Evolutionary conservation across 1,284 basidiomycete species (phyloP).

Genomic region (Sporisorium exsertum): DNA sequence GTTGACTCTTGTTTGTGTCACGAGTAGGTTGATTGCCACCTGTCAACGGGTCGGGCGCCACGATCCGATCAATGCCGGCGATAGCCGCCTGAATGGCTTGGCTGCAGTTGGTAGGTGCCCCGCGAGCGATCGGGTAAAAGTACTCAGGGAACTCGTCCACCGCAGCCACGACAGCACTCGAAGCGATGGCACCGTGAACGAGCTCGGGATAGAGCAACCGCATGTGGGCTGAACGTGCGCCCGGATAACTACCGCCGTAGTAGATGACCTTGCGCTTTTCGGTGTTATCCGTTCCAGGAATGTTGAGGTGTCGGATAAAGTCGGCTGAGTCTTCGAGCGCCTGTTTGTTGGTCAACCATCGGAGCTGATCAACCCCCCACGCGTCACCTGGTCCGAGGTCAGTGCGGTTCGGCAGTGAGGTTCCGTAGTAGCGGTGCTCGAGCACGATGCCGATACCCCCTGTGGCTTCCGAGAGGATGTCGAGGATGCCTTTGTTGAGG

Average conservation of each 20-base stretch:
- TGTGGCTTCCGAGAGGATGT: conserved; percentile 84
- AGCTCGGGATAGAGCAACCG: conserved; percentile 84
- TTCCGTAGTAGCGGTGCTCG: conserved; percentile 76
- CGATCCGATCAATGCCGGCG: conserved; percentile 57
- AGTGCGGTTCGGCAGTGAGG: conserved; percentile 81
- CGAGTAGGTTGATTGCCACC: conserved; percentile 50
- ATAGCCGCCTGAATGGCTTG: conserved; percentile 75
- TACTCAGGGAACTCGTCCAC: conserved; percentile 73
- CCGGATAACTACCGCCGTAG: conserved; percentile 87
- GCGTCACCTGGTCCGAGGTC: conserved; percentile 75
- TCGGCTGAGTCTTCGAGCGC: conserved; percentile 90
- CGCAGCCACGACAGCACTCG: conserved; percentile 70
- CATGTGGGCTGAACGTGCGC: conserved; percentile 93
- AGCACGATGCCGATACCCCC: conserved; percentile 86
- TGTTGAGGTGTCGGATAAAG: conserved; percentile 85
- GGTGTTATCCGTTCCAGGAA: conserved; percentile 78
- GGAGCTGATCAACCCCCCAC: conserved; percentile 71
- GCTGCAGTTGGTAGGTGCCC: conserved; percentile 80
- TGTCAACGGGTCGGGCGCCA: conserved; percentile 57
- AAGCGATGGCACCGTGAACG: conserved; percentile 90
- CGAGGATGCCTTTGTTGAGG: conserved; percentile 77
- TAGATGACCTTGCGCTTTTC: conserved; percentile 79
- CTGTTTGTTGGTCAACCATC: conserved; percentile 89
- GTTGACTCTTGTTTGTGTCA: conserved; percentile 31
- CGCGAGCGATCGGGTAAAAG: conserved; percentile 83